These are phyloP conservation scores for Flaveria linearis DNA, from an alignment of 129 eudicot genomes.

Conservation along the genomic window DNA sequence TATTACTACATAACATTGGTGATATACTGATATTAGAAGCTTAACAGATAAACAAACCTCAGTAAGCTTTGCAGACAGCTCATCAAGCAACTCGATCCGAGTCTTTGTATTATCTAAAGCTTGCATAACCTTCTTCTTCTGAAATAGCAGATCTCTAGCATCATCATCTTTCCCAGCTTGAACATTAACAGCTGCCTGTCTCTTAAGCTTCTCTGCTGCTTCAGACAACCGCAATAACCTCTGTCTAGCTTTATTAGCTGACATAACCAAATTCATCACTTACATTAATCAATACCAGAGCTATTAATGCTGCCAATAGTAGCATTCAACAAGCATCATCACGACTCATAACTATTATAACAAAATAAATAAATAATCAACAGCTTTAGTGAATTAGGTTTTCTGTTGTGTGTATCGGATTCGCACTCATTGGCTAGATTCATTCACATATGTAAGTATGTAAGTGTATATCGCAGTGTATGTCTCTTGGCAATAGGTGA, in stretches of 20 bases:
- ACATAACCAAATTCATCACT: slow-evolving; percentile 35
- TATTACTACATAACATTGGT: background rate
- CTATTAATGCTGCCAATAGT: slow-evolving; percentile 24
- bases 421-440: background rate
- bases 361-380: background rate
- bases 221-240: slow-evolving; percentile 90
- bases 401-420: background rate
- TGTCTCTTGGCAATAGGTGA: background rate
- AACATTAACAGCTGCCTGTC: slow-evolving; percentile 71
- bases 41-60: slow-evolving; percentile 48
- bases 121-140: slow-evolving; percentile 83
- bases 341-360: background rate
- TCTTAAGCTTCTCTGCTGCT: slow-evolving; percentile 82
- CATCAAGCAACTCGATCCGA: slow-evolving; percentile 80
- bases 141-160: slow-evolving; percentile 81
- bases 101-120: slow-evolving; percentile 83
- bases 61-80: slow-evolving; percentile 68
- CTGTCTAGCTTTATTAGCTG: slow-evolving; percentile 87
- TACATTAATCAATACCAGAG: slow-evolving; percentile 18
- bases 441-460: background rate
- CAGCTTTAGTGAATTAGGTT: background rate
- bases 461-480: background rate
- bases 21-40: background rate
- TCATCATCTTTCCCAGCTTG: slow-evolving; percentile 77
- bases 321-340: slow-evolving; percentile 34